phyloP scores from a whole-genome alignment of 2,329 filamentous ascomycete species.

The Rutstroemia sp. region DNA sequence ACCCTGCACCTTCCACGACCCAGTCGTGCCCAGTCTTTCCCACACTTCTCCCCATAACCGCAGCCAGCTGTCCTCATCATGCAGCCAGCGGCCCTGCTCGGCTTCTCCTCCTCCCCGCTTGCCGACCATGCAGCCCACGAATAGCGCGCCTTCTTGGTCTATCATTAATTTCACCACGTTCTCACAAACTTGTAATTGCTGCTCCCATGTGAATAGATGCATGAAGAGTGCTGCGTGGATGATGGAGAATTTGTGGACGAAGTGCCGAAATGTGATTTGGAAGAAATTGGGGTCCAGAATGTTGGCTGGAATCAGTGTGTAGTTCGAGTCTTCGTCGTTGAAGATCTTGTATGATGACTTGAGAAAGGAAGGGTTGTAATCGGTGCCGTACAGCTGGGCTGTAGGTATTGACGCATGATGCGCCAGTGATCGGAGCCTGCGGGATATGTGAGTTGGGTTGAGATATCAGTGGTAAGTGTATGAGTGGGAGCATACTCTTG shows the following conservation, averaged over 20 bases:
- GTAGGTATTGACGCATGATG: conserved; percentile 30
- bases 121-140: conserved; percentile 6
- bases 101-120: not conserved
- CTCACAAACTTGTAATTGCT: conserved; percentile 4
- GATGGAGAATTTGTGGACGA: conserved; percentile 4
- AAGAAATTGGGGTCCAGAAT: conserved; percentile 9
- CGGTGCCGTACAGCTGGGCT: conserved; percentile 28
- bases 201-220: conserved; percentile 11
- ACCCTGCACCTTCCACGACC: conserved; percentile 7
- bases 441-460: not conserved
- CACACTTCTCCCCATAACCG: conserved; percentile 4
- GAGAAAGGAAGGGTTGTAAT: conserved; percentile 29
- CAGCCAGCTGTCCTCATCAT: conserved; percentile 7
- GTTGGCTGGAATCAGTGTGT: conserved; percentile 3
- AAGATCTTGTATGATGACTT: conserved; percentile 33
- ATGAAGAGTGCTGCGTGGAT: conserved; percentile 9
- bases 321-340: conserved; percentile 23
- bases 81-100: conserved; percentile 4
- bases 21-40: conserved; percentile 1
- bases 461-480: not conserved
- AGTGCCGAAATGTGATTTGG: conserved; percentile 1
- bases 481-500: conserved; percentile 24
- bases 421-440: conserved; percentile 29
- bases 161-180: not conserved
- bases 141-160: not conserved